These are phyloP conservation scores for Papiliotrema flavescens DNA, from an alignment of 1,284 basidiomycete species.

Conservation along the genomic window DNA sequence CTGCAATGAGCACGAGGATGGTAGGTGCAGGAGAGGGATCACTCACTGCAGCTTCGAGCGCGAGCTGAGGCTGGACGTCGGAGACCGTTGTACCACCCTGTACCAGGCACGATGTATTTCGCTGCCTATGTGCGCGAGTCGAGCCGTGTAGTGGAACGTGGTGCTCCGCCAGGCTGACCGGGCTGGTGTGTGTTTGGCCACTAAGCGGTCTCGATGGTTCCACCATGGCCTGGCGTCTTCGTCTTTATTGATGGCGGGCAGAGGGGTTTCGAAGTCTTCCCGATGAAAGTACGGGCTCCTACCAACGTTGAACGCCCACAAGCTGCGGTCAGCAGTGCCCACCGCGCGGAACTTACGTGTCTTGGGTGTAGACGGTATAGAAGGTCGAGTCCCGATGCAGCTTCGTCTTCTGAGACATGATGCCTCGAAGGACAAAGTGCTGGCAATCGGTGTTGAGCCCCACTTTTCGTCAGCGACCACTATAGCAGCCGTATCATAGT, in stretches of 20 bases:
- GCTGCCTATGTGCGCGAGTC: background rate
- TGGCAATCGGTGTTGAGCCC: constrained; percentile 24
- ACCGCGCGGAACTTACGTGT: constrained; percentile 26
- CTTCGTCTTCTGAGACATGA: constrained; percentile 14
- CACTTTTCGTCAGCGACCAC: constrained; percentile 11
- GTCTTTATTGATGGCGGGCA: background rate
- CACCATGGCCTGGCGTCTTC: background rate
- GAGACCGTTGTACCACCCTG: background rate
- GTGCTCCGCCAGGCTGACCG: background rate
- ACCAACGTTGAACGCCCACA: background rate
- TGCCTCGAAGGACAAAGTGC: constrained; percentile 15
- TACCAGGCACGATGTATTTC: background rate
- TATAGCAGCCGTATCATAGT: background rate
- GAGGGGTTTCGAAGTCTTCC: background rate
- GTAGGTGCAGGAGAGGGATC: background rate
- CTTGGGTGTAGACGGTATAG: constrained; percentile 31
- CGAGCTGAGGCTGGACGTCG: background rate
- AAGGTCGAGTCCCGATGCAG: constrained; percentile 26
- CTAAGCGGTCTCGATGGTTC: background rate
- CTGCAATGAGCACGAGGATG: background rate
- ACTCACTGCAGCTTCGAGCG: background rate
- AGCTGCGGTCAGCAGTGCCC: background rate
- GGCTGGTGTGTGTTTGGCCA: background rate
- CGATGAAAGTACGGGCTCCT: background rate
- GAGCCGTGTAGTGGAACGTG: background rate